Evolutionary conservation across 1,139 yeast genomes (phyloP), one percentile per base, ranked within the genome.

Genomic region (Hemisphaericaspora lyxosophila): DNA sequence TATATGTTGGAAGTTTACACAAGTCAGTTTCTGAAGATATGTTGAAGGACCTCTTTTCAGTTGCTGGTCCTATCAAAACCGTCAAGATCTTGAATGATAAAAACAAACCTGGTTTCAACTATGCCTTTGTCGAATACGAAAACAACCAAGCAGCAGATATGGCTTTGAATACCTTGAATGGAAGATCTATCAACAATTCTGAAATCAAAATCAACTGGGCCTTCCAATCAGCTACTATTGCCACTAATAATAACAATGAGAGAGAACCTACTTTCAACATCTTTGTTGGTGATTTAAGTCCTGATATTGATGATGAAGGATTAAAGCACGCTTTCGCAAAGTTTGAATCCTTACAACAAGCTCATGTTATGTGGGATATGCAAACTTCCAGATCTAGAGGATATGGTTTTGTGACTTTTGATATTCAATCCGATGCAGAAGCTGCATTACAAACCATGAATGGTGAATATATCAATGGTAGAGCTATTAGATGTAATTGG

Each of bases 341-440:
- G 39, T 85, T 78, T 57, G 68, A 69, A 15, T 75, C 89, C 4
- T 67, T 85, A 52, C 68, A 80, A 36, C 95, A 87, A 57, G 96
- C 96, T 13, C 90, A 88, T 51, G 96, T 89, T 27, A 89, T 89
- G 96, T 88, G 96, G 96, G 96, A 89, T 60, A 87, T 87, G 95
- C 90, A 85, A 57, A 85, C 95, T 16, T 90, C 95, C 26, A 70
- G 95, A 57, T 85, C 95, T 4, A 73, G 96, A 62, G 95, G 96
- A 15, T 89, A 88, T 55, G 96, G 96, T 1, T 89, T 89, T 62
- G 95, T 86, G n/a, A 83, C 95, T 1, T 89, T 88, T 54, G 60
- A 70, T 16, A 74, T 73, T 23, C 78, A 74, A 41, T 60, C 66
- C 9, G 94, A 87, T 47, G 96, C 96, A 1, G 87, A 83, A 49